phyloP scores from a whole-genome alignment of 1,139 yeast genomes.

The Pichia sp. region DNA sequence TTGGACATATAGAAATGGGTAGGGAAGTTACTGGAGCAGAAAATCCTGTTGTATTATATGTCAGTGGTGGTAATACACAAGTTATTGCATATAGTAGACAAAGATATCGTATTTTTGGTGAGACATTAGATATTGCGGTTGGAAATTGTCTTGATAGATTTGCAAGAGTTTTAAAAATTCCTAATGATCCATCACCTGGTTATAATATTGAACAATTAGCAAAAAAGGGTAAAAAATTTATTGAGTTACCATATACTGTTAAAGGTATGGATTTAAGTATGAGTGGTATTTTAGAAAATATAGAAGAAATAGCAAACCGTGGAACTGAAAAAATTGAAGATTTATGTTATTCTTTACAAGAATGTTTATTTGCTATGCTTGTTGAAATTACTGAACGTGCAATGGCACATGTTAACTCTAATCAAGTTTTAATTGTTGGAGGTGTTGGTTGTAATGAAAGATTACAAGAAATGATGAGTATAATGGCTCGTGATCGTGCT shows the following conservation, averaged over 20 bases:
- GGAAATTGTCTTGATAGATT: slow-evolving; percentile 96
- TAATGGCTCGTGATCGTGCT: slow-evolving; percentile 84
- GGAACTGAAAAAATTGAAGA: slow-evolving; percentile 46
- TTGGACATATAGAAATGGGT: slow-evolving; percentile 99
- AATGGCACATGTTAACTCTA: slow-evolving; percentile 92
- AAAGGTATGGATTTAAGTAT: slow-evolving; percentile 97
- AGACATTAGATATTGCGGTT: slow-evolving; percentile 92
- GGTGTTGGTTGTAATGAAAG: slow-evolving; percentile 96
- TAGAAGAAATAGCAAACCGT: slow-evolving; percentile 62
- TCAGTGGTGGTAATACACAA: slow-evolving; percentile 97
- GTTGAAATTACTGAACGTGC: slow-evolving; percentile 98
- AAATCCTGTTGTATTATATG: slow-evolving; percentile 93
- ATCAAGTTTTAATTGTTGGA: slow-evolving; percentile 90
- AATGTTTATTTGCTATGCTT: slow-evolving; percentile 87
- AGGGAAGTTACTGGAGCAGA: slow-evolving; percentile 93
- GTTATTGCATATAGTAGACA: slow-evolving; percentile 94
- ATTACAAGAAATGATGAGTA: slow-evolving; percentile 91
- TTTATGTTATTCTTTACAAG: slow-evolving; percentile 88
- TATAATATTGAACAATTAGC: slow-evolving; percentile 95
- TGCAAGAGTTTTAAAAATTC: slow-evolving; percentile 81
- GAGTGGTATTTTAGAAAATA: slow-evolving; percentile 87
- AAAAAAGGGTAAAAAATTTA: slow-evolving; percentile 60
- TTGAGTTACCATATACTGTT: slow-evolving; percentile 86
- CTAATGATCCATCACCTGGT: slow-evolving; percentile 96
- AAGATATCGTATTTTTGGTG: slow-evolving; percentile 94